phyloP scores from a whole-genome alignment of 495 filamentous ascomycete genomes.

The Hypomontagnella submonticulosa region DNA sequence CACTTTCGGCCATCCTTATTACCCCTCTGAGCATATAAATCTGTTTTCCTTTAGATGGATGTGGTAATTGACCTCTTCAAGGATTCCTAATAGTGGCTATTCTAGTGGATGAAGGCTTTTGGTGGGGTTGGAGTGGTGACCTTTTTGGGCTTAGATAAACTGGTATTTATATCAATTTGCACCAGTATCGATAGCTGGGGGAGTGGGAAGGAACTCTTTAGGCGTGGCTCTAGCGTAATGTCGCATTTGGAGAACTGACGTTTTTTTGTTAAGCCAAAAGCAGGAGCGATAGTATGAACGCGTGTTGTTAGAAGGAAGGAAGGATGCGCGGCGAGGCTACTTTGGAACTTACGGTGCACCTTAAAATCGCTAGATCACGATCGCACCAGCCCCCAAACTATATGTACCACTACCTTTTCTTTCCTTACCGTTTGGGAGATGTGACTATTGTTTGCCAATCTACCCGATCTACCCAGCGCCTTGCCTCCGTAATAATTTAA shows the following conservation, averaged over 20 bases:
- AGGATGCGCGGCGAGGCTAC: conserved; percentile 33
- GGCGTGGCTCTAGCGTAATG: conserved; percentile 30
- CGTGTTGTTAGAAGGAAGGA: conserved; percentile 36
- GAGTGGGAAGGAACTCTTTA: conserved; percentile 7
- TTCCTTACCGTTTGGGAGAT: no score
- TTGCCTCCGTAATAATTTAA: conserved; percentile 11
- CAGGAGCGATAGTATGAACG: conserved; percentile 29
- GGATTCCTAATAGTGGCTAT: conserved; percentile 28
- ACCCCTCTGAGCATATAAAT: conserved; percentile 43
- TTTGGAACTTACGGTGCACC: neutral
- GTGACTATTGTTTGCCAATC: conserved; percentile 12
- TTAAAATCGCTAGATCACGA: conserved; percentile 1
- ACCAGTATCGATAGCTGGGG: conserved; percentile 27
- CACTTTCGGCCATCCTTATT: conserved; percentile 69
- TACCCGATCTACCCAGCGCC: conserved; percentile 5
- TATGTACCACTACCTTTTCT: neutral
- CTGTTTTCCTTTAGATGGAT: neutral
- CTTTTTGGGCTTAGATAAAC: neutral
- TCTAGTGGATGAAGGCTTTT: conserved; percentile 14
- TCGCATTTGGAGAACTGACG: conserved; percentile 32
- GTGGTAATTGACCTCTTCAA: neutral
- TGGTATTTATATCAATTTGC: neutral
- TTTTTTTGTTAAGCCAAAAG: conserved; percentile 32
- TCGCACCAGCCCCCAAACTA: neutral
- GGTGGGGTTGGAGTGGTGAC: conserved; percentile 18